Evolutionary conservation across 1,284 basidiomycete species (phyloP).

Genomic region (Phenoliferia sp.): DNA sequence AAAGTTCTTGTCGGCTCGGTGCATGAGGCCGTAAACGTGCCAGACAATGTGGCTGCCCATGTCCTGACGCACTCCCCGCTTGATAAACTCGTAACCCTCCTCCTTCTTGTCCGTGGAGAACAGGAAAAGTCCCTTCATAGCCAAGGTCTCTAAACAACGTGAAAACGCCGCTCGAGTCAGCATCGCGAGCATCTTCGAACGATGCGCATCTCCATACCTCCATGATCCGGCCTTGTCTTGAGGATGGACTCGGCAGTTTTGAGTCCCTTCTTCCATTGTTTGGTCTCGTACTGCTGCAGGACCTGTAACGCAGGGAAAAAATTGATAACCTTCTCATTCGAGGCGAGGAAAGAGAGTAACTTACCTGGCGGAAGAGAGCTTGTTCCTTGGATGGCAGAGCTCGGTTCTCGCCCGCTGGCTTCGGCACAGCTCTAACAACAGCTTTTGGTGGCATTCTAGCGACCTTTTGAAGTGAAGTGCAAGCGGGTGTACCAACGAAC

Average conservation of each 20-base stretch:
- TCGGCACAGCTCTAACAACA: neutral
- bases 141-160: conserved; percentile 67
- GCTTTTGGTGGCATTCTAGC: neutral
- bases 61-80: conserved; percentile 81
- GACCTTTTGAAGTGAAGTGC: too few species aligned
- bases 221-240: conserved; percentile 93
- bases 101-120: conserved; percentile 79
- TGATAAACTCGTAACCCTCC: conserved; percentile 77
- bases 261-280: conserved; percentile 82
- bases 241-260: conserved; percentile 92
- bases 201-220: conserved; percentile 54
- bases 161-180: conserved; percentile 1
- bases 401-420: conserved; percentile 7
- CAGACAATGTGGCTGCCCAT: conserved; percentile 92
- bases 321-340: neutral
- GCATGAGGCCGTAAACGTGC: conserved; percentile 94
- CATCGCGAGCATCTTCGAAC: neutral
- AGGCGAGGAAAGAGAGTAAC: neutral
- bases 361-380: conserved; percentile 76
- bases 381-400: conserved; percentile 77
- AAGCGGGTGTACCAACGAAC: too few species aligned
- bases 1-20: conserved; percentile 83
- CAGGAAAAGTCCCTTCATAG: conserved; percentile 86
- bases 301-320: conserved; percentile 50
- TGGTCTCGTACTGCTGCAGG: conserved; percentile 74